These are phyloP conservation scores for Phoenix dactylifera DNA, from an alignment of 176 grass and related monocot genomes.

Conservation along the genomic window DNA sequence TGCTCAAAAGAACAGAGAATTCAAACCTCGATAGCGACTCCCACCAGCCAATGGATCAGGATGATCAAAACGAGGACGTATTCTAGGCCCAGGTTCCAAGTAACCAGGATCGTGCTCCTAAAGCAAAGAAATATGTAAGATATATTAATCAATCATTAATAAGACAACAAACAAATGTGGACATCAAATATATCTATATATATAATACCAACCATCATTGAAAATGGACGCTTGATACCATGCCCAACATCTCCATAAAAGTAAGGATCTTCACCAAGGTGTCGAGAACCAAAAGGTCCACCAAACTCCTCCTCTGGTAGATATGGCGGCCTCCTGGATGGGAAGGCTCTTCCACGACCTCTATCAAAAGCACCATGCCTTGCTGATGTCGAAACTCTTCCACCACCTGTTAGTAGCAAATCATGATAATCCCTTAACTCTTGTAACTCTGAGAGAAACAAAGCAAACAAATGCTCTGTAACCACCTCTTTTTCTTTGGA, in stretches of 20 bases:
- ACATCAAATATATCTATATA: neutral
- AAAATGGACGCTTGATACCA: slow-evolving; percentile 36
- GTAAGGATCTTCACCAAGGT: slow-evolving; percentile 27
- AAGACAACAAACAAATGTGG: too few species aligned
- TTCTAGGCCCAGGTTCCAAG: slow-evolving; percentile 20
- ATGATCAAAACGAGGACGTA: slow-evolving; percentile 42
- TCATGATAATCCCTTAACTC: too few species aligned
- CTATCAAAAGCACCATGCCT: slow-evolving; percentile 30
- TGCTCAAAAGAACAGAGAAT: slow-evolving; percentile 3
- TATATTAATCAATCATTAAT: too few species aligned
- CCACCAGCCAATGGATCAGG: slow-evolving; percentile 23
- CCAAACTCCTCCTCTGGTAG: slow-evolving; percentile 27
- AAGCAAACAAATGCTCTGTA: too few species aligned
- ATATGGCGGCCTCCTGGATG: slow-evolving; percentile 33
- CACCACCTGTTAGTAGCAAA: slow-evolving; percentile 17
- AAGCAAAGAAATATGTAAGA: neutral
- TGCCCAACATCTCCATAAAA: slow-evolving; percentile 19
- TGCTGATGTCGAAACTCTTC: slow-evolving; percentile 22
- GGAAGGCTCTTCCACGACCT: slow-evolving; percentile 22
- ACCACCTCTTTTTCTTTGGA: too few species aligned
- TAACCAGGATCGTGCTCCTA: slow-evolving; percentile 40
- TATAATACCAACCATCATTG: slow-evolving; percentile 25
- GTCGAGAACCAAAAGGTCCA: slow-evolving; percentile 16
- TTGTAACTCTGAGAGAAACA: too few species aligned
- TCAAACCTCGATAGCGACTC: slow-evolving; percentile 28